Conservation (phyloP, 495 filamentous ascomycete genomes). For the Talaromyces nanjingensis region DNA sequence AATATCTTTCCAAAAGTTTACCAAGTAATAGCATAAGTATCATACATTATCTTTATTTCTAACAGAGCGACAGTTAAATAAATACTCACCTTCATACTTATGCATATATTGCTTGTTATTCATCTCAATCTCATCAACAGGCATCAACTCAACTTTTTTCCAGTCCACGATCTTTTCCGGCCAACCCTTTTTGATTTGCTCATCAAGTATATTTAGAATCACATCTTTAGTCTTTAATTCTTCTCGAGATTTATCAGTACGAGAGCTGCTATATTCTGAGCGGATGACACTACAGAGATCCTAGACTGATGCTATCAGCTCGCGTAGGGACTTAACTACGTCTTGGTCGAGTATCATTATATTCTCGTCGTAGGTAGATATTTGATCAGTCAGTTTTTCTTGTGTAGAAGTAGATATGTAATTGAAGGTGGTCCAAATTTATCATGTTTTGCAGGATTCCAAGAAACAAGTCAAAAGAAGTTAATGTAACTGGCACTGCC, state of each 20-base stretch:
- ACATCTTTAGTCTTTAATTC: constrained; percentile 40
- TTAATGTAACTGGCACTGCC: background rate
- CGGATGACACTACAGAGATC: background rate
- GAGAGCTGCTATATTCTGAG: constrained; percentile 1
- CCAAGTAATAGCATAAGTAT: background rate
- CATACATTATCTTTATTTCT: constrained; percentile 1
- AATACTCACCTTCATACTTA: constrained; percentile 5
- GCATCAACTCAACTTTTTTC: constrained; percentile 8
- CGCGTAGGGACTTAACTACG: background rate
- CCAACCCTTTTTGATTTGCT: constrained; percentile 3
- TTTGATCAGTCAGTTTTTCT: background rate
- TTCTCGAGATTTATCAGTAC: constrained; percentile 6
- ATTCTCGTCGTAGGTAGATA: constrained; percentile 1
- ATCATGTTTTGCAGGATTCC: constrained; percentile 1
- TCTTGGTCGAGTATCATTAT: constrained; percentile 1
- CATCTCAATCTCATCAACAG: constrained; percentile 7
- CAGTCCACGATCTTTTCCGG: constrained; percentile 6
- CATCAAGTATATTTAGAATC: constrained; percentile 43
- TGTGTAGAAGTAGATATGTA: constrained; percentile 1
- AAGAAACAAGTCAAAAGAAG: background rate
- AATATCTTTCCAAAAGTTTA: constrained; percentile 8
- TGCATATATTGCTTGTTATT: background rate
- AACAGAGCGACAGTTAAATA: background rate
- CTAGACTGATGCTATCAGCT: constrained; percentile 7
- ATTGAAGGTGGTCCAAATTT: constrained; percentile 1